A percentile compares a stretch with the other conserved stretches of the same genome.
phyloP scores from a whole-genome alignment of 129 eudicot genomes.

The Chrysanthemum seticuspe region DNA sequence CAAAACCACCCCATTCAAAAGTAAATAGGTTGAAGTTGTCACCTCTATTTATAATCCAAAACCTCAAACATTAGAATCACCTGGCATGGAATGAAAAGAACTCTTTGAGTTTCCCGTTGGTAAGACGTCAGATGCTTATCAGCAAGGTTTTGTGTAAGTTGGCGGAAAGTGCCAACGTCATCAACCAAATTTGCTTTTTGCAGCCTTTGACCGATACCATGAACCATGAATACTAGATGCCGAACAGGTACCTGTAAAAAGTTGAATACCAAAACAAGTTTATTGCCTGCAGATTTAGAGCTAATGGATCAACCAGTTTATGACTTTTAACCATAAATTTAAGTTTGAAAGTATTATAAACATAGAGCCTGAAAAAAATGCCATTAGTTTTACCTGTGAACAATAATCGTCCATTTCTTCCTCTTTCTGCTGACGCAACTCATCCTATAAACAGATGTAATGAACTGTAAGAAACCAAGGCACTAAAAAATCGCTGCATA shows the following conservation, averaged over 20 bases:
- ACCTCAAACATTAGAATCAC: constrained; percentile 22
- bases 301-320: background rate
- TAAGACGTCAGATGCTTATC: constrained; percentile 74
- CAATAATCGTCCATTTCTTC: constrained; percentile 99
- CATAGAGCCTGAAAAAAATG: background rate
- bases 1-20: background rate
- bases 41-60: too few relatives aligned
- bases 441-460: constrained; percentile 59
- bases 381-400: constrained; percentile 61
- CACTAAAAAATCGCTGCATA: too few relatives aligned
- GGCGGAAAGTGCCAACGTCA: constrained; percentile 83
- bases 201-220: constrained; percentile 98
- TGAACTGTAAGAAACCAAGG: background rate
- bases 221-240: constrained; percentile 97
- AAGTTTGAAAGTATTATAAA: background rate
- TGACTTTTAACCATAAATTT: background rate
- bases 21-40: background rate
- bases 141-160: constrained; percentile 75
- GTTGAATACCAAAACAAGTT: constrained; percentile 19
- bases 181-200: constrained; percentile 92
- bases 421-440: constrained; percentile 85
- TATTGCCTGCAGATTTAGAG: constrained; percentile 11
- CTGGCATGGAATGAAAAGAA: constrained; percentile 94
- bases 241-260: constrained; percentile 85
- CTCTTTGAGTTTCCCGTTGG: constrained; percentile 84